Evolutionary conservation across 73 alveolate genomes (phyloP).

Genomic region (Paramecium biaurelia): DNA sequence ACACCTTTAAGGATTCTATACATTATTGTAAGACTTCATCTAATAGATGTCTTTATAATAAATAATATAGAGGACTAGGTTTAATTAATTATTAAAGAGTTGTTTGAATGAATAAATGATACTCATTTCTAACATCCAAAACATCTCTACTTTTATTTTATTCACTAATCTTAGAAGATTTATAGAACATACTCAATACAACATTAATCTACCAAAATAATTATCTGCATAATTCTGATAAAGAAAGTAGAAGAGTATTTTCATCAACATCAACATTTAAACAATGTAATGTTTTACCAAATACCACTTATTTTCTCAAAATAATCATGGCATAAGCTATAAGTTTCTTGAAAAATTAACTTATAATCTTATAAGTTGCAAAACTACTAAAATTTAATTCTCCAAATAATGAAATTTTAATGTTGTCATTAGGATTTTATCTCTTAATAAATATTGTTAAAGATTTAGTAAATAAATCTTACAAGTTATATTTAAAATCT

Average conservation of each 20-base stretch:
- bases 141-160: background rate
- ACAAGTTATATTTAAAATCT: background rate
- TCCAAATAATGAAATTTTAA: background rate
- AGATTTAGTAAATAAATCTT: slow-evolving; percentile 31
- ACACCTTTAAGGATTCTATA: background rate
- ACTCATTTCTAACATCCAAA: slow-evolving; percentile 16
- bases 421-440: background rate
- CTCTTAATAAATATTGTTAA: background rate
- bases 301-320: slow-evolving; percentile 19
- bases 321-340: background rate
- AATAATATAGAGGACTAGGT: slow-evolving; percentile 45
- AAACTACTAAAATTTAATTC: slow-evolving; percentile 26
- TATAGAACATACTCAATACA: background rate
- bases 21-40: background rate
- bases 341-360: slow-evolving; percentile 4
- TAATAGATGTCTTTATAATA: background rate
- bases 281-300: slow-evolving; percentile 11
- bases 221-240: slow-evolving; percentile 3
- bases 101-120: background rate
- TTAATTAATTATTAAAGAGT: background rate
- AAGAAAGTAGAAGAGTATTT: background rate
- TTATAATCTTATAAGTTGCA: background rate
- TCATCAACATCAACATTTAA: slow-evolving; percentile 44
- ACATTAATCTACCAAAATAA: slow-evolving; percentile 38
- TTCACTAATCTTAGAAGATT: background rate